Base-by-base conservation (phyloP, 768 basidiomycete genomes). In the Clitopilus passeckerianus region DNA sequence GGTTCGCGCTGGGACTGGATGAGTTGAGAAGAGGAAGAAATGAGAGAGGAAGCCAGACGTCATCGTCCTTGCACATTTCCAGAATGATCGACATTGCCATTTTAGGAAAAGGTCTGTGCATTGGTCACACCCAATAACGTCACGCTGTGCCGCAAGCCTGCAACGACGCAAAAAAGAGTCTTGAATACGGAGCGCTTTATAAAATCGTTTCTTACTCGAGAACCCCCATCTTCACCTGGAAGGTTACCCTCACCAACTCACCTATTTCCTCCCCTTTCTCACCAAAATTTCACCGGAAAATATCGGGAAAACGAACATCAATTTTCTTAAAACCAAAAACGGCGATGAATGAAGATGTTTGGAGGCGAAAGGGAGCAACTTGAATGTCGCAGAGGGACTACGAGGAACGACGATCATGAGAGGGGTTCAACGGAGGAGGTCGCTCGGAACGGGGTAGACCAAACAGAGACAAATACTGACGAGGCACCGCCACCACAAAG, bases 401-500 rank as follows among this genome's bases (percentile, higher is more conserved):
- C 5, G 20, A 22, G 46, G 20, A 50, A 50, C 22, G 46, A 23
- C n/a, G 16, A 50, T 50, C 7, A 16, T 34, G 34, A n/a, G 53
- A 54, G 27, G 27, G 27, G 27, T 54, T 54, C n/a, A n/a, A 41
- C 34, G 43, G 61, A 27, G 35, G 57, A 34, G 16, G 62, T 44
- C n/a, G 44, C 20, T 54, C 58, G 64, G 61, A 65, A 63, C 20
- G 18, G 12, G 35, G 27, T 18, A 50, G 18, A 57, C 10, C 54
- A 61, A 65, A 65, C 37, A 63, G 10, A 5, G 41, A 24, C 60
- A 65, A 63, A 65, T 41, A 65, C 60, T 41, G 63, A 65, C 61
- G 61, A 65, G 61, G 60, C 64, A 63, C 62, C 54, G 62, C 64
- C 62, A 65, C 64, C 54, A 30, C 56, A 59, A 58, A 59, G 53